A percentile compares a stretch with the other conserved stretches of the same genome.
These are phyloP conservation scores for Leptomonas seymouri DNA, from an alignment of 208 protist genomes.

Conservation along the genomic window DNA sequence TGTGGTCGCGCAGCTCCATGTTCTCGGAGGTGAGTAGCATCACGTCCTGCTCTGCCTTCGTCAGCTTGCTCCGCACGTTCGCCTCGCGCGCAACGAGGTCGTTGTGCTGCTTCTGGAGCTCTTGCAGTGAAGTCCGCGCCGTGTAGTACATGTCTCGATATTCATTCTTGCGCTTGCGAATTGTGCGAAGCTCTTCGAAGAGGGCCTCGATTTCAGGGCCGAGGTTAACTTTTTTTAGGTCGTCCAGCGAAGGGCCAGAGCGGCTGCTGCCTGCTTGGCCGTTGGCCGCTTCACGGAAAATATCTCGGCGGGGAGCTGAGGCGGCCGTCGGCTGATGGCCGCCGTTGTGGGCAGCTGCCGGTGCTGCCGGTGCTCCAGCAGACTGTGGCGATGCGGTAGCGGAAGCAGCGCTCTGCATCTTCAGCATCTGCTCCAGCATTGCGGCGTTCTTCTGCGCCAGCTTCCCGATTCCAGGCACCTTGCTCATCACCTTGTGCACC, in stretches of 20 bases:
- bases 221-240: conserved; percentile 83
- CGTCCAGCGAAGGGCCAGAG: conserved; percentile 70
- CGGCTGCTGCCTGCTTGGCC: neutral
- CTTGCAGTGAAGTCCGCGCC: conserved; percentile 38
- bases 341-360: conserved; percentile 6
- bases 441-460: conserved; percentile 66
- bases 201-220: conserved; percentile 89
- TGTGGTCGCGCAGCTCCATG: conserved; percentile 77
- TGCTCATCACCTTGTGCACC: conserved; percentile 82
- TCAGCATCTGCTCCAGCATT: conserved; percentile 76
- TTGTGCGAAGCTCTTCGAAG: conserved; percentile 75
- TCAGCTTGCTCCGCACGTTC: conserved; percentile 63
- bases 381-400: no score
- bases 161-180: conserved; percentile 81
- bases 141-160: conserved; percentile 72
- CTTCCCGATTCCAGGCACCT: conserved; percentile 74
- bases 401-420: conserved; percentile 30
- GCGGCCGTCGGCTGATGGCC: neutral
- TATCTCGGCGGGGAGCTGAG: neutral
- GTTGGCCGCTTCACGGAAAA: conserved; percentile 8
- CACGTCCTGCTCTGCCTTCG: conserved; percentile 78
- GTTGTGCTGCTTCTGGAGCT: conserved; percentile 33
- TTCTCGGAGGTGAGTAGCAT: conserved; percentile 88
- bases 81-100: conserved; percentile 43
- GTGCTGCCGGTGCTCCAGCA: no score